Base-by-base conservation (phyloP, 192 early-diverging fungal genomes). In the Backusella australiensis region DNA sequence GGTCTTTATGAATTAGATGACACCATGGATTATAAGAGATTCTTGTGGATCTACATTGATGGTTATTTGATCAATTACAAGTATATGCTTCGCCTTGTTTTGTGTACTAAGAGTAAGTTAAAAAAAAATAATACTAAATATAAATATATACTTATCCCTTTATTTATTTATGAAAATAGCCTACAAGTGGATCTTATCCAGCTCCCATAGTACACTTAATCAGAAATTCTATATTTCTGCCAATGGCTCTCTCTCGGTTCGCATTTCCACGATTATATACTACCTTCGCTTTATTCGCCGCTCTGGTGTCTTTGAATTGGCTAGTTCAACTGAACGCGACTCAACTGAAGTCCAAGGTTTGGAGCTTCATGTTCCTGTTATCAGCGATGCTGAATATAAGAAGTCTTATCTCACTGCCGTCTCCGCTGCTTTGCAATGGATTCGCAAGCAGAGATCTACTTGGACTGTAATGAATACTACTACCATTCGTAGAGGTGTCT, bases 21-120 rank as follows among this genome's bases (percentile, higher is more conserved):
- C 2, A 42, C 34, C 14, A 46, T 46, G 29, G 73, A 79, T 71
- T 68, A 79, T 35, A 74, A 69, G 21, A 73, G 78, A 34, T 79
- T 71, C 53, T 41, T 81, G 17, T 81, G 80, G 80, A 77, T 44
- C 8, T 77, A 56, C 59, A 67, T 68, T 19, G 72, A 80, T 52
- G 79, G 79, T 35, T 80, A 76, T 39, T 67, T 80, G 63, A 73
- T 80, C 75, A 80, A 80, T 42, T 80, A 80, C 68, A 68, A 38
- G 32, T 75, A 79, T 21, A 26, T 79, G 63, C 78, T 79, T 7
- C 78, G 78, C 42, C 49, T 78, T 59, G 42, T 77, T 34, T 72
- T 72, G 29, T 59, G 59, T 65, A 66, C 44, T 26, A 56, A 69
- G 35, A 74, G 77, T 78, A 74, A 78, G 77, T 41, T 42, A 38